Evolutionary conservation across 2,329 filamentous ascomycete species (phyloP), one percentile per base, ranked within the genome.

Genomic region (Cytospora schulzeri): DNA sequence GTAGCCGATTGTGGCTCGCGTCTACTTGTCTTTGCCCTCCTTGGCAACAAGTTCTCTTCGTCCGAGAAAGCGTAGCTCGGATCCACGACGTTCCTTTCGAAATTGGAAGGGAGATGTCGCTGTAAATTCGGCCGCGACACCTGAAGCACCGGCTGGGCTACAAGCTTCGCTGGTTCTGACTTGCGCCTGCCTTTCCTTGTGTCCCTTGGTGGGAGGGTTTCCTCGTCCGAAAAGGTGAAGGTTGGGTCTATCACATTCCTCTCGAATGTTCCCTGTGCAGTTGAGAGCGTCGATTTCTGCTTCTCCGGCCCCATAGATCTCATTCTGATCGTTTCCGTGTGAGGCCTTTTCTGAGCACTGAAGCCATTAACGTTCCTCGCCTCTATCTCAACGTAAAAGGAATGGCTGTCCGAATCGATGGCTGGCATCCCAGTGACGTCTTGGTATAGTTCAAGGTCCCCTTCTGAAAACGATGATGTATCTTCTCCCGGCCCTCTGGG

Each of bases 181-280:
- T 4, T 29, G 22, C 31, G 57, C 22, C 29, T 56, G n/a, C 38
- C 15, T 4, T 53, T 50, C 22, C n/a, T 24, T 19, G 24, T 55
- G 48, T 41, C 57, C 56, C 33, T 67, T 19, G 68, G 65, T 17
- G 72, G 35, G 3, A 69, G 65, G 28, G 72, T 69, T 19, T 77
- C 74, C 12, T 77, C 76, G 57, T 77, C 76, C 0, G 76, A 76
- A 58, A 77, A 77, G 14, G 64, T 69, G 62, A 71, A 73, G 22
- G 67, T 63, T 9, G 71, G 66, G 60, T 72, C 68, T 33, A 70
- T n/a, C 5, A n/a, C 53, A 55, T 70, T 72, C 17, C 67, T 67
- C n/a, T 35, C 6, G 8, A 54, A 58, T 3, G 17, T 24, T 15
- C n/a, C 57, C n/a, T 33, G 28, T 2, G 15, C n/a, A 8, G 24